Evolutionary conservation across 139 green algal species (phyloP).

Genomic region (Chlamydomonas eustigma): DNA sequence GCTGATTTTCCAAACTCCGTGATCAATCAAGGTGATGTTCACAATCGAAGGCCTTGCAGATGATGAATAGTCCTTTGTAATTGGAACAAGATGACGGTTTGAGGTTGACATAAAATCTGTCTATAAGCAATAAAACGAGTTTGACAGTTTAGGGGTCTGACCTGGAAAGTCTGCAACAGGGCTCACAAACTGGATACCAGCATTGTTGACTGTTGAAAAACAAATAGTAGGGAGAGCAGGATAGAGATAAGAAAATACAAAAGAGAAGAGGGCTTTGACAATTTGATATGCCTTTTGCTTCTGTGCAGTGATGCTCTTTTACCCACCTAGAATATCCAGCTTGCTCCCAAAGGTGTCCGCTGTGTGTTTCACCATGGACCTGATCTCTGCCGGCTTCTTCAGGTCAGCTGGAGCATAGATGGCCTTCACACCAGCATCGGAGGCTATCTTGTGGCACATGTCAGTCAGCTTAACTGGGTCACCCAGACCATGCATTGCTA

Average conservation of each 20-base stretch:
- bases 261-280: not conserved
- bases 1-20: too few species aligned
- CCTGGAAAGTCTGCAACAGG: too few species aligned
- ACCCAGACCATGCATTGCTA: slow-evolving; percentile 53
- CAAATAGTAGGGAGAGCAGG: not conserved
- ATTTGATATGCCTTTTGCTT: not conserved
- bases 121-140: too few species aligned
- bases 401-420: slow-evolving; percentile 42
- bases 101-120: too few species aligned
- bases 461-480: slow-evolving; percentile 17
- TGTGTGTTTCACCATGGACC: slow-evolving; percentile 38
- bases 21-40: too few species aligned
- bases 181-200: too few species aligned
- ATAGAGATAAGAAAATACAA: not conserved
- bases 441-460: slow-evolving; percentile 9
- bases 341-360: slow-evolving; percentile 20
- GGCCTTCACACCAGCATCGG: slow-evolving; percentile 22
- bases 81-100: too few species aligned
- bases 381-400: slow-evolving; percentile 34
- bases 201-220: slow-evolving; percentile 1
- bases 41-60: too few species aligned
- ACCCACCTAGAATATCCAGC: slow-evolving; percentile 49
- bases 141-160: too few species aligned
- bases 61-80: too few species aligned
- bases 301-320: too few species aligned